Conservation (phyloP, 108 stramenopile species). For the Discostella stelligeroides region DNA sequence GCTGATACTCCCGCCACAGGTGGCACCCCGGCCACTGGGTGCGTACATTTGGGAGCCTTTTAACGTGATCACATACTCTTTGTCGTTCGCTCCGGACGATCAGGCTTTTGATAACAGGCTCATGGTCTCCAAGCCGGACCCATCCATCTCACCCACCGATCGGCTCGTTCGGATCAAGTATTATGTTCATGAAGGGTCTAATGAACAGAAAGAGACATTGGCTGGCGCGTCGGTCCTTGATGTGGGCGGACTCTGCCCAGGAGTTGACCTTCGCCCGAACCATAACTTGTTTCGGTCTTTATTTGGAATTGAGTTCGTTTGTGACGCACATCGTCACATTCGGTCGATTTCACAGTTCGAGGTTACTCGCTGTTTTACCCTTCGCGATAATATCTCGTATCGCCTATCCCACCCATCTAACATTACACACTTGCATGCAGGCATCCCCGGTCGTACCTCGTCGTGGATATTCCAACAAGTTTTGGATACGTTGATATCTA, state of each 20-base stretch:
- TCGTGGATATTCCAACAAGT: neutral
- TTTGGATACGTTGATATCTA: no score
- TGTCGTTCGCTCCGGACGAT: no score
- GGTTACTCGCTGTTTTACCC: constrained; percentile 12
- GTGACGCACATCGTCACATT: neutral
- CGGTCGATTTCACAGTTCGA: neutral
- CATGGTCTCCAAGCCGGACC: no score
- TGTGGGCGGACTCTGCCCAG: no score
- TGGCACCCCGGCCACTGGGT: neutral
- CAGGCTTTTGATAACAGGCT: no score
- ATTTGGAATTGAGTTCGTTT: constrained; percentile 3
- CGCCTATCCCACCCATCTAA: neutral
- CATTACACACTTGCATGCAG: neutral
- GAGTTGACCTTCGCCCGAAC: no score
- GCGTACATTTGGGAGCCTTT: neutral
- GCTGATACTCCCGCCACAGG: neutral
- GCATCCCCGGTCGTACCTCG: constrained; percentile 10
- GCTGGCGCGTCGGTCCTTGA: no score
- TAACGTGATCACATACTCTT: no score
- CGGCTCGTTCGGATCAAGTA: no score
- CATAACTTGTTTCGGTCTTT: neutral
- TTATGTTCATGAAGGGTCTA: no score
- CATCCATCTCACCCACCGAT: no score
- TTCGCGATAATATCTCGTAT: constrained; percentile 12
- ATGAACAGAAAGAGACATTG: no score